Conservation (phyloP, 2,329 filamentous ascomycete genomes). For the Fusarium euwallaceae region DNA sequence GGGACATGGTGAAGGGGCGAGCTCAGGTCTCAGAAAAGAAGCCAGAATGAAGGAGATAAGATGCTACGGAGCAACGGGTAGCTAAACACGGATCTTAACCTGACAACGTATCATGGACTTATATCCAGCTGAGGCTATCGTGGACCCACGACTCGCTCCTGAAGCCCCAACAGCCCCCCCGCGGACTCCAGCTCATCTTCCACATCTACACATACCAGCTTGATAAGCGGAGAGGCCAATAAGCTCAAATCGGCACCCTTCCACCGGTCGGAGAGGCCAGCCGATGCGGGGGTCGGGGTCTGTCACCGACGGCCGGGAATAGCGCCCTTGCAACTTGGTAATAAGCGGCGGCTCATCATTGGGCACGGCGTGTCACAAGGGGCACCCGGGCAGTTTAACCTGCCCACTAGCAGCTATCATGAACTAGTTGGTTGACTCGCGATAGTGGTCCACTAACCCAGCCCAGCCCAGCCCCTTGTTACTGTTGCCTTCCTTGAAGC, state of each 20-base stretch:
- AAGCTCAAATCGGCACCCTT: neutral
- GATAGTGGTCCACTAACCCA: constrained; percentile 2
- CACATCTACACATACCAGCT: neutral
- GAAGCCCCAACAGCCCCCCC: neutral
- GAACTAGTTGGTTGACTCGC: constrained; percentile 5
- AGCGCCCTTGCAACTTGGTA: neutral
- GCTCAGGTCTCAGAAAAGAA: neutral
- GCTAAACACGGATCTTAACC: neutral
- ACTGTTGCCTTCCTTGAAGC: neutral
- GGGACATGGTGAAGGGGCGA: constrained; percentile 18
- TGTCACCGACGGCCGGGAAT: constrained; percentile 12
- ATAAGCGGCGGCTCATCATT: constrained; percentile 7
- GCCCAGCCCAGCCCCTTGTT: neutral
- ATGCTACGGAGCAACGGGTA: neutral
- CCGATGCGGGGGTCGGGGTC: constrained; percentile 18
- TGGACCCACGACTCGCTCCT: neutral
- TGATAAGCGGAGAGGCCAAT: constrained; percentile 15
- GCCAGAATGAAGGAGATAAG: neutral
- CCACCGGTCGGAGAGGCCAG: constrained; percentile 1
- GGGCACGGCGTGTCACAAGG: constrained; percentile 3
- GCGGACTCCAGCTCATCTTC: neutral
- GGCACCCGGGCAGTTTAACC: neutral
- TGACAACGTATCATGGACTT: constrained; percentile 15
- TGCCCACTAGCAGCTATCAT: constrained; percentile 4
- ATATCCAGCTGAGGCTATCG: constrained; percentile 15